phyloP scores from a whole-genome alignment of 306 rosid species.

The Phaseolus lunatus region DNA sequence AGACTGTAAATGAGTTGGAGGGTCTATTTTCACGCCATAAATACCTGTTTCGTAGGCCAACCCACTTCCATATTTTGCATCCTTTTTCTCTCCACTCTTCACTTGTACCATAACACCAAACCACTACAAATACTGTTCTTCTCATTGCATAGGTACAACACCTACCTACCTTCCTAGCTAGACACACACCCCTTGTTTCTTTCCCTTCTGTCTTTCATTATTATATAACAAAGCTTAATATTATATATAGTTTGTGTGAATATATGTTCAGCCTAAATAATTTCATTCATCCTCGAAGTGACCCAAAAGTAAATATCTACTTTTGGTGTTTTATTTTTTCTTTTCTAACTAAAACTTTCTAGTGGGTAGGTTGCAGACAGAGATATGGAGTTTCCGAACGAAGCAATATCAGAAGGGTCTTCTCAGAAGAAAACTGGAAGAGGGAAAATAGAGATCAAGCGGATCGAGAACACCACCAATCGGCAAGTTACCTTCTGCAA shows the following conservation, averaged over 20 bases:
- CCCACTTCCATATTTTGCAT: slow-evolving; percentile 55
- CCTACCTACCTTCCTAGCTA: not conserved
- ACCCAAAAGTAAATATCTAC: not conserved
- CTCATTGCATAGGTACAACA: slow-evolving; percentile 17
- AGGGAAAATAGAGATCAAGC: slow-evolving; percentile 81
- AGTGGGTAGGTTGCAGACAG: slow-evolving; percentile 24
- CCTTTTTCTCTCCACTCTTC: slow-evolving; percentile 17
- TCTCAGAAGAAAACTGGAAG: slow-evolving; percentile 76
- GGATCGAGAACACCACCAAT: slow-evolving; percentile 85
- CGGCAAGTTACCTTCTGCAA: slow-evolving; percentile 91
- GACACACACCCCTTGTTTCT: not conserved
- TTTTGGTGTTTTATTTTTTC: not conserved
- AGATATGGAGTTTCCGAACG: slow-evolving; percentile 60
- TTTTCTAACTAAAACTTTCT: not conserved
- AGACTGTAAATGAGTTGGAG: slow-evolving; percentile 17
- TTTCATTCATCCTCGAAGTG: not conserved
- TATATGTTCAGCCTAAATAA: not conserved
- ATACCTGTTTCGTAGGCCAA: slow-evolving; percentile 47
- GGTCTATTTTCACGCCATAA: slow-evolving; percentile 58
- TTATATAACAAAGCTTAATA: not conserved
- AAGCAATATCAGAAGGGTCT: slow-evolving; percentile 52
- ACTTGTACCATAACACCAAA: slow-evolving; percentile 27
- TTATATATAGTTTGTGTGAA: not conserved
- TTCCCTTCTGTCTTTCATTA: not conserved
- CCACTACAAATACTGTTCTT: slow-evolving; percentile 27